Conservation (phyloP, 2,329 filamentous ascomycete species). For the Arthrobotrys entomopaga region DNA sequence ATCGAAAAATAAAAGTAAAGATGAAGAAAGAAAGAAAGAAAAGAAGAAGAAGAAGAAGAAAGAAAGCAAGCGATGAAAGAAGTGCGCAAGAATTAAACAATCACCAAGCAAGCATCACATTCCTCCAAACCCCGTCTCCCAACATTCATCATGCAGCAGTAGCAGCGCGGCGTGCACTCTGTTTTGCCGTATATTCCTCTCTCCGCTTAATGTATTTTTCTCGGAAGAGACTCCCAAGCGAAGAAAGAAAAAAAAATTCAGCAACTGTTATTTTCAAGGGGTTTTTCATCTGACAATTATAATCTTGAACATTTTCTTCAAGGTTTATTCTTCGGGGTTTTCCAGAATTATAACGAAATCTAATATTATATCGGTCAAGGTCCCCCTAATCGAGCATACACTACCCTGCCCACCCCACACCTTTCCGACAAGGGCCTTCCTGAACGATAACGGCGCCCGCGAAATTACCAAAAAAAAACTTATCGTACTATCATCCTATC, state of each 20-base stretch:
- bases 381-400: too few relatives aligned
- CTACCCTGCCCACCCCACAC: slow-evolving; percentile 36
- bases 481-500: too few relatives aligned
- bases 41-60: slow-evolving; percentile 13
- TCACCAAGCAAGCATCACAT: neutral
- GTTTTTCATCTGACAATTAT: neutral
- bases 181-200: too few relatives aligned
- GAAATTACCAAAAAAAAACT: slow-evolving; percentile 28
- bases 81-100: too few relatives aligned
- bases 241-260: neutral
- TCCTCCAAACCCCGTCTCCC: neutral
- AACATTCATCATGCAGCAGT: too few relatives aligned
- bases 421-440: slow-evolving; percentile 44
- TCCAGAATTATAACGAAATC: too few relatives aligned
- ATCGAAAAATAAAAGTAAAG: neutral
- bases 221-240: slow-evolving; percentile 33
- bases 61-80: neutral
- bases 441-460: slow-evolving; percentile 41
- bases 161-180: too few relatives aligned
- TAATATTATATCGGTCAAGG: neutral
- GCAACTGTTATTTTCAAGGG: slow-evolving; percentile 5
- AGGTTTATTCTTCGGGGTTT: too few relatives aligned
- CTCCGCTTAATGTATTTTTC: slow-evolving; percentile 2
- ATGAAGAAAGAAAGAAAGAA: neutral
- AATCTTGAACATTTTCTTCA: too few relatives aligned